A percentile compares a stretch with the other conserved stretches of the same genome.
These are phyloP conservation scores for Prunus yedoensis DNA, from an alignment of 331 rosid species.

Conservation along the genomic window DNA sequence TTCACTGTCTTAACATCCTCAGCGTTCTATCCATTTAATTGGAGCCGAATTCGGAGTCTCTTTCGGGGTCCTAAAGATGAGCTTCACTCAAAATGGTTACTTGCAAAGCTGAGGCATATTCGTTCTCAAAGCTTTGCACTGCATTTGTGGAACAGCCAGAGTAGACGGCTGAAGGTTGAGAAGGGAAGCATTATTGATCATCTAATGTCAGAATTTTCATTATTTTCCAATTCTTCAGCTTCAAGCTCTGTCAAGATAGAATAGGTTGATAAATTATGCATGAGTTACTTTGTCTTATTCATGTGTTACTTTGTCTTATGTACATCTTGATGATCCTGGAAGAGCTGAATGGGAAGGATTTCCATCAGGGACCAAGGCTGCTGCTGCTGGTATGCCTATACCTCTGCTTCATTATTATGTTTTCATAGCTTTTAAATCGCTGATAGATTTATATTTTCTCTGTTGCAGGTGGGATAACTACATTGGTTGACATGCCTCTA, in stretches of 20 bases:
- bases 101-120: conserved; percentile 49
- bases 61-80: conserved; percentile 59
- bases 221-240: conserved; percentile 49
- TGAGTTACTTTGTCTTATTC: not conserved
- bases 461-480: conserved; percentile 54
- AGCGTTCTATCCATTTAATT: conserved; percentile 84
- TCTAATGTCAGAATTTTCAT: conserved; percentile 44
- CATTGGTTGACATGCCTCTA: conserved; percentile 98
- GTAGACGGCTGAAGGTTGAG: conserved; percentile 52
- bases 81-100: conserved; percentile 55
- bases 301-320: conserved; percentile 13
- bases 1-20: conserved; percentile 64
- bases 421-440: no score
- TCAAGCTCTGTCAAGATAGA: conserved; percentile 31
- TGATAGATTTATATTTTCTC: no score
- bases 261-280: conserved; percentile 3
- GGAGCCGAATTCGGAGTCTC: conserved; percentile 57
- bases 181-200: conserved; percentile 74
- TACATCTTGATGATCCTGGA: conserved; percentile 96
- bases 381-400: no score
- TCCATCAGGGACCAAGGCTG: conserved; percentile 52
- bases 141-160: conserved; percentile 85
- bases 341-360: conserved; percentile 95
- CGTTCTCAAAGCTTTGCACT: conserved; percentile 51
- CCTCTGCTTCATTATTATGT: no score